phyloP scores from a whole-genome alignment of 208 protist species.

The Wallacemonas collosoma region DNA sequence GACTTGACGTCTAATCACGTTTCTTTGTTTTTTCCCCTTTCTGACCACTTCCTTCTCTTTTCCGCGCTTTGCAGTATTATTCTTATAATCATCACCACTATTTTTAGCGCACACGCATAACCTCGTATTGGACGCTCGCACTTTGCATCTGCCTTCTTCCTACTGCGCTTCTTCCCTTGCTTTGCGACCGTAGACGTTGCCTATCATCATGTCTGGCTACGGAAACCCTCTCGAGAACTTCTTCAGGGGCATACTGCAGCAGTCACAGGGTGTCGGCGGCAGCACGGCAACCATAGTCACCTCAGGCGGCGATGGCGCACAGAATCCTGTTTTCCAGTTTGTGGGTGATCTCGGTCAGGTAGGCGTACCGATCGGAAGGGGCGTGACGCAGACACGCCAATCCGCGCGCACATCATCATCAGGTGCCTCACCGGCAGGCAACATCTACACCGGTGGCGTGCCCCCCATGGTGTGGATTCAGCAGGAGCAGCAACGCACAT shows the following conservation, averaged over 20 bases:
- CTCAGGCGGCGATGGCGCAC: neutral
- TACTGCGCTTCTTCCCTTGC: constrained; percentile 5
- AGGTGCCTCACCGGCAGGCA: constrained; percentile 20
- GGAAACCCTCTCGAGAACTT: constrained; percentile 15
- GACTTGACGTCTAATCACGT: neutral
- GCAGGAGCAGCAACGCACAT: constrained; percentile 58
- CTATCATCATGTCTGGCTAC: constrained; percentile 4
- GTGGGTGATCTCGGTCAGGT: neutral
- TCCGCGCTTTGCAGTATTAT: too few relatives aligned
- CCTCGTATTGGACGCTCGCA: too few relatives aligned
- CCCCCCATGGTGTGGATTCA: constrained; percentile 70
- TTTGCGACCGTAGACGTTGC: neutral
- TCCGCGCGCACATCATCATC: neutral
- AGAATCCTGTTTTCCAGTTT: constrained; percentile 13
- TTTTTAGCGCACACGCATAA: too few relatives aligned
- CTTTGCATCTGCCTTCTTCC: neutral
- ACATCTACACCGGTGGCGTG: constrained; percentile 57
- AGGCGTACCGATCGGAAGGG: neutral
- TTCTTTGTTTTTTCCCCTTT: neutral
- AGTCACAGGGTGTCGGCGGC: constrained; percentile 12
- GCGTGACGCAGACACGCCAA: neutral
- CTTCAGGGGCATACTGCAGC: constrained; percentile 15
- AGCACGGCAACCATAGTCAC: constrained; percentile 12
- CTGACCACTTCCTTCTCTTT: neutral
- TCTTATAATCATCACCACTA: too few relatives aligned